Evolutionary conservation across 2,329 filamentous ascomycete species (phyloP).

Genomic region (Orbilia ellipsospora): DNA sequence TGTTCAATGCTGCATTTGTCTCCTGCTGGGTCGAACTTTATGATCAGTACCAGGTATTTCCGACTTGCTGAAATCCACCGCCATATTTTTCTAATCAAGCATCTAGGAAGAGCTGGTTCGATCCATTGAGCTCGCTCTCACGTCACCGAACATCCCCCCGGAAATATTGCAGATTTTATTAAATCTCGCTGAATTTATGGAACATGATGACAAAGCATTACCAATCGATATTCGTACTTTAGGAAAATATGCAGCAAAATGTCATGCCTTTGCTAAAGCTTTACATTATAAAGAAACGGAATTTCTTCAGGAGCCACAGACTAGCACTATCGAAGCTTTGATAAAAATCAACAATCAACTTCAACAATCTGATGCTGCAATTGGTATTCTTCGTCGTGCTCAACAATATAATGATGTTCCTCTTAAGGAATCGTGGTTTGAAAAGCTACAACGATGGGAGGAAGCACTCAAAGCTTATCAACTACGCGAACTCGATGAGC

Average conservation of each 20-base stretch:
- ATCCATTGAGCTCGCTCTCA: constrained; percentile 94
- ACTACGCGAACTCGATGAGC: constrained; percentile 77
- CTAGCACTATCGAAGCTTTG: constrained; percentile 91
- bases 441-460: constrained; percentile 98
- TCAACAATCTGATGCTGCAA: constrained; percentile 97
- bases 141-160: constrained; percentile 92
- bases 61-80: constrained; percentile 25
- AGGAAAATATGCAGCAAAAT: constrained; percentile 93
- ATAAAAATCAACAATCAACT: constrained; percentile 99
- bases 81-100: constrained; percentile 11
- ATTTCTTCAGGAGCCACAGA: constrained; percentile 96
- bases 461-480: constrained; percentile 94
- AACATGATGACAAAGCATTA: constrained; percentile 97
- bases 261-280: constrained; percentile 97
- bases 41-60: constrained; percentile 80
- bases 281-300: constrained; percentile 99
- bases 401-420: constrained; percentile 97
- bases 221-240: constrained; percentile 96
- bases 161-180: constrained; percentile 93
- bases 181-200: constrained; percentile 99
- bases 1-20: constrained; percentile 99
- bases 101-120: constrained; percentile 83
- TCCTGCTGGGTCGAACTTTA: constrained; percentile 99
- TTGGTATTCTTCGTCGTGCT: constrained; percentile 95
- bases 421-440: constrained; percentile 97